Evolutionary conservation across 352 stramenopile species (phyloP), one percentile per base, ranked within the genome.

Genomic region (Globisporangium ultimum): DNA sequence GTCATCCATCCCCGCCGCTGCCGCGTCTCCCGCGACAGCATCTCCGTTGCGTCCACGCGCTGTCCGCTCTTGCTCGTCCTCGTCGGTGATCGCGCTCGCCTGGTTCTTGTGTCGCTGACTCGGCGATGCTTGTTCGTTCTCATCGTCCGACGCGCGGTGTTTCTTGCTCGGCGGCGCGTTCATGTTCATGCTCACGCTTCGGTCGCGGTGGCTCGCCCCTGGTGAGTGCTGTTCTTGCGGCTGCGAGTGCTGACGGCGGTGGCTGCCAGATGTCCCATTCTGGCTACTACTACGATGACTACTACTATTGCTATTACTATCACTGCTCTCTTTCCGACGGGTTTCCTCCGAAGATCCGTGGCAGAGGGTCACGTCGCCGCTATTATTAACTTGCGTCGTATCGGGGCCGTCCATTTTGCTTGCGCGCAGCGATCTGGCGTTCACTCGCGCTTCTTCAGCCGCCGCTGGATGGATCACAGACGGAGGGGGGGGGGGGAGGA

Each of bases 101-200:
- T 53, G 47, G 13, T 46, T 61, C 45, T 55, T 53, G 5, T 53
- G n/a, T 12, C 53, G 55, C 24, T 48, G 47, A n/a, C 53, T 67
- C 21, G 60, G 53, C 12, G 60, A 58, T 24, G 47, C 18, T 40
- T 67, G 60, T 28, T 92, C 83, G 64, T 74, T 74, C 50, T 93
- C 78, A 57, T 93, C 83, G 63, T 91, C 80, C 4, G 84, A 91
- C 24, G 84, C 65, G 24, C 84, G 78, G 55, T 93, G 84, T 67
- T 93, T 93, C 68, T 93, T 93, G 56, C 65, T 74, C 8, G 84
- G 84, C 15, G 84, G 84, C 42, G 78, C 61, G 53, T 75, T 82
- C 22, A 76, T 69, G 50, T 80, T 90, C 76, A 90, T 87, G 47
- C 83, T 92, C 7, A 88, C 70, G 40, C 80, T 90, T 12, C 83